These are phyloP conservation scores for Penicillium sp. DNA, from an alignment of 2,329 filamentous ascomycete species.

Conservation along the genomic window DNA sequence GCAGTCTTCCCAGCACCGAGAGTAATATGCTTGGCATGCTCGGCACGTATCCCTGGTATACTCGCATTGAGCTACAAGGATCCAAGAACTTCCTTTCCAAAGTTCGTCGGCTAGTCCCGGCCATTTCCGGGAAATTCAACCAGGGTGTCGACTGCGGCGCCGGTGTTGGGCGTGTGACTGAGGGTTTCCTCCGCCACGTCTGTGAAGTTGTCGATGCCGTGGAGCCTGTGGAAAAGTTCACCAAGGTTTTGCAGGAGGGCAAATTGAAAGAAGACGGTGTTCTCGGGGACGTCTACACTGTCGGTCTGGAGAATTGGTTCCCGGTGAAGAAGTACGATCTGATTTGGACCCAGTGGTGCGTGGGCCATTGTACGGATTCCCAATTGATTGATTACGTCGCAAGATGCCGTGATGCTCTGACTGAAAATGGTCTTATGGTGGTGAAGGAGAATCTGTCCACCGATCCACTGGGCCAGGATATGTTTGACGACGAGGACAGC, in stretches of 20 bases:
- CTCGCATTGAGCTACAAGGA: slow-evolving; percentile 65
- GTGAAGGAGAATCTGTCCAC: slow-evolving; percentile 76
- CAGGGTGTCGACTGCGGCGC: slow-evolving; percentile 58
- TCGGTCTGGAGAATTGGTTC: slow-evolving; percentile 71
- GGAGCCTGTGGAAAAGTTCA: slow-evolving; percentile 81
- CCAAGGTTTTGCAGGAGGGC: slow-evolving; percentile 51
- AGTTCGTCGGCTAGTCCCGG: slow-evolving; percentile 45
- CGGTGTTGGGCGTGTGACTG: slow-evolving; percentile 77
- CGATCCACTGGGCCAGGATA: slow-evolving; percentile 52
- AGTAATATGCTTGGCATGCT: slow-evolving; percentile 62
- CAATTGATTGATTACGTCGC: slow-evolving; percentile 65
- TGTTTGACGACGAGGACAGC: slow-evolving; percentile 71
- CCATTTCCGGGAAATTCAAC: slow-evolving; percentile 13
- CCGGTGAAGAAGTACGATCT: slow-evolving; percentile 61
- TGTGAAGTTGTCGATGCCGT: slow-evolving; percentile 73
- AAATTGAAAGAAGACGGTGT: slow-evolving; percentile 42
- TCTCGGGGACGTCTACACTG: slow-evolving; percentile 62
- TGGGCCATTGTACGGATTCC: slow-evolving; percentile 72
- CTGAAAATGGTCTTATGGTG: slow-evolving; percentile 51
- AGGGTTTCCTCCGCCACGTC: slow-evolving; percentile 67
- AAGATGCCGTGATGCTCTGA: slow-evolving; percentile 54
- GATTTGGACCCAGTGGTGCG: slow-evolving; percentile 88
- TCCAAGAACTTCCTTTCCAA: slow-evolving; percentile 66
- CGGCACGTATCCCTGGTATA: slow-evolving; percentile 66
- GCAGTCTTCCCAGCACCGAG: slow-evolving; percentile 33